Base-by-base conservation (phyloP, 768 basidiomycete genomes). In the Leccinum olivaceopallidum region DNA sequence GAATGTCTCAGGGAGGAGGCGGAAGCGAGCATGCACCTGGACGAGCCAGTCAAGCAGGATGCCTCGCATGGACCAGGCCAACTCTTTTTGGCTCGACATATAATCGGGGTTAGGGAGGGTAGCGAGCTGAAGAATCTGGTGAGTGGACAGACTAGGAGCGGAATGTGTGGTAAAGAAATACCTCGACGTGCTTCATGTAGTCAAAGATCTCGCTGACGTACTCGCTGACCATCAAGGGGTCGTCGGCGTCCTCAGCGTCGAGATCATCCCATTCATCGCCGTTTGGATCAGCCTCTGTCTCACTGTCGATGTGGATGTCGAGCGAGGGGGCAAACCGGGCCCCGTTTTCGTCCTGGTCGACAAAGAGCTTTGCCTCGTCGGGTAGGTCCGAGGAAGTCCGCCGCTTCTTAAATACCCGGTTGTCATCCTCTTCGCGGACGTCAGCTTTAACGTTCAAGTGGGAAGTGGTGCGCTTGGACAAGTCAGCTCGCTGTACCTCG, bases 191-290 rank as follows among this genome's bases (percentile, higher is more conserved):
- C 71, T 88, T 91, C 77, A 98, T 83, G 77, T 99, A 98, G 59
- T 89, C 79, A 78, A 95, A 95, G 62, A 98, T 95, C 60, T 98
- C 97, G 26, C 80, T 80, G 55, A 97, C 95, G 70, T 99, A 99
- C 75, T 98, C 94, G 77, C 89, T 90, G 65, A 97, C 95, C 95
- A 98, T 98, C 61, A 93, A 80, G 14, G 96, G 97, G 70, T 99
- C 96, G 54, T 95, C 94, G 56, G 79, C 85, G 71, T 98, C 95
- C 22, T 95, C 94, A 1, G 85, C 86, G 64, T 98, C 95, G 16
- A 98, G 82, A 69, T 98, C 96, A 32, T 90, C 90, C 95, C 94
- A 98, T 70, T 81, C 78, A 69, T 78, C 65, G 63, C 80, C 80
- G 58, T 89, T 79, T 4, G 86, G 87, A 64, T 89, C 87, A 5